A percentile compares a stretch with the other conserved stretches of the same genome.
Conservation (phyloP, 169 alveolate genomes). For the Amoebophrya sp. region DNA sequence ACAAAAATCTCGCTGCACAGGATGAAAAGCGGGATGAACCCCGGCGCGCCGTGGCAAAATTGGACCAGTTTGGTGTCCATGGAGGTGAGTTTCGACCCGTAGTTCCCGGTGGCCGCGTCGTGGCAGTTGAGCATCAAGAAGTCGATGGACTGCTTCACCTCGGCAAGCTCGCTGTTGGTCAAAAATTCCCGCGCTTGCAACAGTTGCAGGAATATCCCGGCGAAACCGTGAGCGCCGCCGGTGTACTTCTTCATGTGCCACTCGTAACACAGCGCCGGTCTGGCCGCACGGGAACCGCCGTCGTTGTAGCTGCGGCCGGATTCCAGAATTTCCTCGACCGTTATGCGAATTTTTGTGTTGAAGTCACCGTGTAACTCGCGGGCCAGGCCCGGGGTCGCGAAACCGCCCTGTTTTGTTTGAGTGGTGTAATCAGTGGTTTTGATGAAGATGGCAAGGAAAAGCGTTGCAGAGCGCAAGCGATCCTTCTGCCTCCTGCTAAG, state of each 20-base stretch:
- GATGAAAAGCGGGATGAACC: not conserved
- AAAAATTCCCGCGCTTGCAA: not conserved
- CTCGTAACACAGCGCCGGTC: not conserved
- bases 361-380: not conserved
- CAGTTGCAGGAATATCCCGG: not conserved
- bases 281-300: not conserved
- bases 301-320: not conserved
- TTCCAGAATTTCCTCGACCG: not conserved
- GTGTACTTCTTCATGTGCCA: not conserved
- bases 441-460: too few species aligned
- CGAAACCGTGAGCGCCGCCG: not conserved
- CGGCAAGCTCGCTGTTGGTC: not conserved
- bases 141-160: not conserved
- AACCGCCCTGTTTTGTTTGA: not conserved
- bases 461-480: too few species aligned
- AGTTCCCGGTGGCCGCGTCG: not conserved
- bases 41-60: not conserved
- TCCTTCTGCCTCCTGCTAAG: too few species aligned
- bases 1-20: not conserved
- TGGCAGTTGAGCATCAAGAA: not conserved
- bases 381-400: not conserved
- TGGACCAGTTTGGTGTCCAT: not conserved
- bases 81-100: not conserved
- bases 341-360: not conserved
- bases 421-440: too few species aligned